Evolutionary conservation across 208 protist genomes (phyloP), one percentile per base, ranked within the genome.

Genomic region (Crithidia bombi): DNA sequence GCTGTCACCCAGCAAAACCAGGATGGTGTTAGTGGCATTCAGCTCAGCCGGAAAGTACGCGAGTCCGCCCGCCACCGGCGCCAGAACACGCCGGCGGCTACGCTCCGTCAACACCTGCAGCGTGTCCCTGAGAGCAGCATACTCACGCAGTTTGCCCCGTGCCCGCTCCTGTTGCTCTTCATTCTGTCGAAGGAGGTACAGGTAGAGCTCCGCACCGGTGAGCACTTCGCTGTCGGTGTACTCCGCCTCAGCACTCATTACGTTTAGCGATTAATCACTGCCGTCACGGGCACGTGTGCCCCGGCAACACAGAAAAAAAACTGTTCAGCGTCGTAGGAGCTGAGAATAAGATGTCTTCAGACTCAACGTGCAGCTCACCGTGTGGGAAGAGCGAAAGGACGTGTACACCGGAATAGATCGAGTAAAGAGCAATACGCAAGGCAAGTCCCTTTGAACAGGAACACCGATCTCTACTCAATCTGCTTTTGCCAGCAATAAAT

Each of bases 1-100:
- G 57, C 78, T 69, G 55, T 96, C 93, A 9, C 93, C 93, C 25
- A 97, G 83, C n/a, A 97, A 72, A 36, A 93, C 93, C 10, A 91
- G 36, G 62, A 97, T 81, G 35, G 83, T 90, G 71, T 96, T 97
- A 15, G 93, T 96, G 41, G 81, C 62, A 25, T 81, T 79, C 17
- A 97, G 81, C 43, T 83, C 86, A 5, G 84, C 84, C 30, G 90
- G 73, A 73, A 94, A 94, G 76, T 96, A 95, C 9, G 81, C 90
- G 19, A 95, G 73, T 1, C 91, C 90, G 26, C 79, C 82, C 21
- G 87, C 89, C 9, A 94, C 89, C n/a, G 92, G 92, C 3, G 89
- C 89, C 26, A 96, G 47, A 23, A 96, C 62, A 23, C 73, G 66
- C 3, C 81, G 68, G 1, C 89, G 89, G 32, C 81, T 87, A 10